Evolutionary conservation across 345 rosid species (phyloP), one percentile per base, ranked within the genome.

Genomic region (Populus deltoides): DNA sequence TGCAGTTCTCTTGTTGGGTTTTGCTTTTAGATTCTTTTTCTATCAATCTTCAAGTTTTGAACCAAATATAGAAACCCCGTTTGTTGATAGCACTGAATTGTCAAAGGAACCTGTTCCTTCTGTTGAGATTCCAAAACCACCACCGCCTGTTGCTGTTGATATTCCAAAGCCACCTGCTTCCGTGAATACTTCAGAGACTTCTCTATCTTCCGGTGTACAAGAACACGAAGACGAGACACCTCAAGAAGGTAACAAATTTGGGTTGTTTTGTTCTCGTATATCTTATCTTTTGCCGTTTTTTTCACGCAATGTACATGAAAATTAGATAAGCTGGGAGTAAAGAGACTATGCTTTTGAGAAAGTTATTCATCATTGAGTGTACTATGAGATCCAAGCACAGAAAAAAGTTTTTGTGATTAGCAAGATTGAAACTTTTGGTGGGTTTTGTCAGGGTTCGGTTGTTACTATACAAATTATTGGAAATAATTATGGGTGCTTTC

Each of bases 11-110:
- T 74, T 93, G 39, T 41, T 84, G 53, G 89, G 89, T 87, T 77
- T 92, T 36, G 97, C 89, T 74, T 85, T 90, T 70, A 77, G 87
- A 80, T 84, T 93, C 71, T 81, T 94, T 79, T 82, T 84, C 71
- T 80, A 74, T 57, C 81, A 81, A 29, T 88, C 87, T 13, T 13
- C 80, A 27, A 88, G 77, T 62, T 81, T 86, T 68, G 69, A 80
- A 9, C 80, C 83, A 17, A 79, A 66, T 65, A 77, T 83, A 7
- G 87, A 78, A 20, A 35, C 78, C 72, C 12, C 83, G 38, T 43
- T 81, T 53, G 70, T 53, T n/a, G 86, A 81, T 62, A 73, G 68
- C 75, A 74, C 77, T 43, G 77, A 72, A 29, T 27, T 43, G 20
- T 13, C 53, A 1, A 71, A 53, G 6, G 41, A 68, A n/a, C 65